phyloP scores from a whole-genome alignment of 2,329 filamentous ascomycete species.

The Cladobotryum mycophilum region DNA sequence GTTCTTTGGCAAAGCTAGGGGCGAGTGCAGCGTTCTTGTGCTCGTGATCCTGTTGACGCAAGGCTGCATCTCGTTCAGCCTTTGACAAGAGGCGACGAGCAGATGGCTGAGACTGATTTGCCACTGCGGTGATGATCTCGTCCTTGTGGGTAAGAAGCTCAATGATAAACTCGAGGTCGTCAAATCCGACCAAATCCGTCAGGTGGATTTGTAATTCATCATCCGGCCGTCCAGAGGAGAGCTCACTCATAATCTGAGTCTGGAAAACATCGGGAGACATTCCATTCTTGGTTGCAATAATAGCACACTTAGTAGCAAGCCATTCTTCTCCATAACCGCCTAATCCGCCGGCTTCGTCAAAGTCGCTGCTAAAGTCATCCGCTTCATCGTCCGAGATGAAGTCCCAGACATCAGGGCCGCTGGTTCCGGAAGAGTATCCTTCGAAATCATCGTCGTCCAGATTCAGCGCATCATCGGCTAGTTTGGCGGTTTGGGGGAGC shows the following conservation, averaged over 20 bases:
- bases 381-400: constrained; percentile 72
- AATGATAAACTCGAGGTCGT: constrained; percentile 87
- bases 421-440: constrained; percentile 50
- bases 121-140: constrained; percentile 52
- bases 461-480: constrained; percentile 33
- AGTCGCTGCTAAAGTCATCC: constrained; percentile 52
- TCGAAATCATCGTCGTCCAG: constrained; percentile 60
- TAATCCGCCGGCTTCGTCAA: constrained; percentile 20
- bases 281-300: constrained; percentile 60
- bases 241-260: constrained; percentile 67
- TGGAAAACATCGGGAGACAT: constrained; percentile 65
- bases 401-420: constrained; percentile 85
- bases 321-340: constrained; percentile 55
- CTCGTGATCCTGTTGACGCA: constrained; percentile 69
- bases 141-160: constrained; percentile 76
- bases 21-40: constrained; percentile 75
- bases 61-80: constrained; percentile 69
- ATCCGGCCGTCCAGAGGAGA: constrained; percentile 62
- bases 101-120: constrained; percentile 26
- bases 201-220: constrained; percentile 88
- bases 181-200: constrained; percentile 85
- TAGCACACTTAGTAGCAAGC: constrained; percentile 63
- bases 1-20: constrained; percentile 63
- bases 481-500: constrained; percentile 36
- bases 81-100: constrained; percentile 59